Base-by-base conservation (phyloP, 768 basidiomycete genomes). In the Phallus indusiatus region DNA sequence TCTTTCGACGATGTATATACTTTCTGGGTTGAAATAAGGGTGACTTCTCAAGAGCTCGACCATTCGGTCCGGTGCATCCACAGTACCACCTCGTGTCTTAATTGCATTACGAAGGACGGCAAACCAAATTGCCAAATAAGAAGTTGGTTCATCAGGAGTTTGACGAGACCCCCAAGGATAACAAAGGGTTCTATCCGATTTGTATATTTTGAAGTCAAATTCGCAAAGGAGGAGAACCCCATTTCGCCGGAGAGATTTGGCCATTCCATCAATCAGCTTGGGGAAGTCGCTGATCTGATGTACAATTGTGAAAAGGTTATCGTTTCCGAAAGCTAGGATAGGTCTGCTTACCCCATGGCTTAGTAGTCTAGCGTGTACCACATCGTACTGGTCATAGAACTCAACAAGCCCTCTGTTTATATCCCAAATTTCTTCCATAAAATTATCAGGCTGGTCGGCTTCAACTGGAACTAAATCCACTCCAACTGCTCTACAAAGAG, bases 351-450 rank as follows among this genome's bases (percentile, higher is more conserved):
- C 88, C 36, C 89, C 89, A 22, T 86, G 81, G 2, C 83, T 78
- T 59, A 90, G 78, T 36, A 90, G 78, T 21, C 84, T 81, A 33
- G 81, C 79, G 65, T 90, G 88, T 0, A 86, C 85, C 16, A 85
- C 84, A 65, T 90, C 79, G 71, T 90, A 90, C 60, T 84, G 79
- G 10, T 84, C 84, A 65, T 85, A 88, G 68, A 84, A 90, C 71
- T 91, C 88, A 64, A 89, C 86, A 21, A 91, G 73, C 2, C 89
- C 88, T 17, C 90, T 80, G 71, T 91, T 91, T 68, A 90, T 83
- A 68, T 91, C 89, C 67, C 90, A 89, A 10, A 90, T 79, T 69
- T 90, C 88, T 84, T 88, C 85, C 86, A 81, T 70, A 80, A 80
- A 67, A 90, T 90, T 47, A 72, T 73, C 37, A 86, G 88, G 80